Percentiles rank a stretch among this genome's conserved stretches.
Evolutionary conservation across 148 eudicot genomes (phyloP).

Genomic region (Rhododendron griersonianum): DNA sequence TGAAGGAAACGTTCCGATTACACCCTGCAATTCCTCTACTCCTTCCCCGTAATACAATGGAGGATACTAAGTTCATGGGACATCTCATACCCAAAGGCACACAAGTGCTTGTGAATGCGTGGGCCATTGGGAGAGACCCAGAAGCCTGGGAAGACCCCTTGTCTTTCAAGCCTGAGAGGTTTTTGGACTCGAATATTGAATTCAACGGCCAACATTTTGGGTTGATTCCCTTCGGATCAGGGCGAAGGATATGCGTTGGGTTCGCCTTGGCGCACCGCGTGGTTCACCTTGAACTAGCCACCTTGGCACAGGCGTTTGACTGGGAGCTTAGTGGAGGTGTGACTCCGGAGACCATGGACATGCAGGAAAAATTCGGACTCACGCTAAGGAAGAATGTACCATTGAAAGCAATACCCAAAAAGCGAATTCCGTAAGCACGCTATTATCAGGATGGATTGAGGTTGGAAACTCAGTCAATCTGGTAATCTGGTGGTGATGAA

Average conservation of each 20-base stretch:
- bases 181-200: constrained; percentile 19
- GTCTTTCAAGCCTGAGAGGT: constrained; percentile 37
- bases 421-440: not conserved
- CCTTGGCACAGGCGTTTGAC: constrained; percentile 11
- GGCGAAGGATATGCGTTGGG: constrained; percentile 32
- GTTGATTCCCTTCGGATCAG: constrained; percentile 38
- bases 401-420: constrained; percentile 6
- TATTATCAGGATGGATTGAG: not conserved
- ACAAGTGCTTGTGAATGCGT: not conserved
- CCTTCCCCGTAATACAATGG: not conserved
- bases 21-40: not conserved
- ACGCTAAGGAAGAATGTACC: not conserved
- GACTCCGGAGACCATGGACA: constrained; percentile 4
- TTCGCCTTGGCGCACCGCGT: constrained; percentile 24
- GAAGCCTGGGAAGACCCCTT: constrained; percentile 33
- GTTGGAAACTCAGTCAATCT: not conserved
- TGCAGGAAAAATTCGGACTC: constrained; percentile 4
- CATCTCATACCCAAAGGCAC: not conserved
- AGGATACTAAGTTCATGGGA: constrained; percentile 1
- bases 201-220: constrained; percentile 38
- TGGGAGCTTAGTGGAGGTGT: not conserved
- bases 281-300: constrained; percentile 20
- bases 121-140: constrained; percentile 17
- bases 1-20: constrained; percentile 3
- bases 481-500: not conserved